phyloP scores from a whole-genome alignment of 2,329 filamentous ascomycete species.

The Volutella citrinella region DNA sequence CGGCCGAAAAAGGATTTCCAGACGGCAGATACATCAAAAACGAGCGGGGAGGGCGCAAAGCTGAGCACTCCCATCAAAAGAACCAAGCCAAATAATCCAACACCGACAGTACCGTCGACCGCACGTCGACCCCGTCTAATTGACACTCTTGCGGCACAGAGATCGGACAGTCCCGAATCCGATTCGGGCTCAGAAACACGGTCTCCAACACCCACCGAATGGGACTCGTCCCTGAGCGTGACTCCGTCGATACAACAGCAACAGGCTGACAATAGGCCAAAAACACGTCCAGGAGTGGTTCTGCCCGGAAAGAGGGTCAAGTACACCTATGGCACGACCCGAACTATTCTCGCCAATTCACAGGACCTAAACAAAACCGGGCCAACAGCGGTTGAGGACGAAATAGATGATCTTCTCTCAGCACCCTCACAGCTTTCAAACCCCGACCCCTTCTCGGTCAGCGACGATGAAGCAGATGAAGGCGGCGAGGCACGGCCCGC shows the following conservation, averaged over 20 bases:
- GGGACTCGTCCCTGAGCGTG: too few species aligned
- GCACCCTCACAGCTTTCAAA: conserved; percentile 19
- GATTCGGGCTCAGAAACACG: conserved; percentile 22
- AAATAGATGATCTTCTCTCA: conserved; percentile 21
- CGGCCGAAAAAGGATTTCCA: too few species aligned
- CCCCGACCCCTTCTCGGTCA: conserved; percentile 22
- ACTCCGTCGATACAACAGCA: too few species aligned
- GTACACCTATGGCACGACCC: conserved; percentile 33
- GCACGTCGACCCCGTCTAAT: conserved; percentile 37
- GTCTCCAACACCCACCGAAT: too few species aligned
- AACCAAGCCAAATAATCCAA: too few species aligned
- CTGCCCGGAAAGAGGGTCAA: conserved; percentile 31
- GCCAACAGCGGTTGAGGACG: conserved; percentile 19
- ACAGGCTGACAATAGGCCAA: too few species aligned
- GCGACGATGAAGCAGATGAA: conserved; percentile 32
- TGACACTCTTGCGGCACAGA: conserved; percentile 40
- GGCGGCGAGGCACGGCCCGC: conserved; percentile 45
- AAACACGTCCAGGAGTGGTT: conserved; percentile 23
- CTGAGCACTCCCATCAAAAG: too few species aligned
- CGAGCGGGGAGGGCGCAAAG: too few species aligned
- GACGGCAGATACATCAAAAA: conserved; percentile 6
- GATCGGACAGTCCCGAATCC: conserved; percentile 30
- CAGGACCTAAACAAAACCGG: conserved; percentile 22
- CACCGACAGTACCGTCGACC: too few species aligned
- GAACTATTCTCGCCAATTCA: conserved; percentile 27